Evolutionary conservation across 108 stramenopile species (phyloP), one percentile per base, ranked within the genome.

Genomic region (Skeletonema potamos): DNA sequence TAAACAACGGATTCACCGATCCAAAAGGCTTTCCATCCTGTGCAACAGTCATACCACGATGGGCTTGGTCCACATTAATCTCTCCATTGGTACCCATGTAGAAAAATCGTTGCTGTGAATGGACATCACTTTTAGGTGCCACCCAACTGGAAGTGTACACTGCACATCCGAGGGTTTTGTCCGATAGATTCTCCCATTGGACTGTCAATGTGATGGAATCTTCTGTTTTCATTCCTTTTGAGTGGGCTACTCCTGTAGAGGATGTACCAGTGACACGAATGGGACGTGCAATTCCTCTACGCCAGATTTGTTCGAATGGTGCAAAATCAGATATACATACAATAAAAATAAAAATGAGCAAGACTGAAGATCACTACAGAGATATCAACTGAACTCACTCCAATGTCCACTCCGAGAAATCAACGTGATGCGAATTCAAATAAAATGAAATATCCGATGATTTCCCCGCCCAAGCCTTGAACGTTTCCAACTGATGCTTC

Each of bases 391-490:
- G 4, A 24, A 51, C 48, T 51, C 48, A 51, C 39, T 89, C 87
- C 64, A 97, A 62, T 11, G 91, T 94, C 99, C 99, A 99, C 74
- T 99, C 99, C 10, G 93, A 90, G 74, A 98, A 99, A 82, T 99
- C 99, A 13, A 99, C 82, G 77, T 99, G 99, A 82, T 99, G 99
- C 9, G 96, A 97, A 72, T 99, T 99, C 32, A 99, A 86, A 78
- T 99, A 99, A 70, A 98, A 99, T 20, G 95, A 96, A 70, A 99
- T 99, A 83, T 99, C 99, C 2, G 90, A 92, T 29, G 84, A 84
- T 69, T 97, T 98, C 4, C 99, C 99, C 6, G 99, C 99, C 99
- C 99, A 99, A 5, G 99, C 96, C 72, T 94, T 94, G 91, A 99
- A 99, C 11, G 99, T 99, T 39, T 98, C 93, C 41, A 99, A 85